phyloP scores from a whole-genome alignment of 768 basidiomycete species.

The Trametes meyenii region DNA sequence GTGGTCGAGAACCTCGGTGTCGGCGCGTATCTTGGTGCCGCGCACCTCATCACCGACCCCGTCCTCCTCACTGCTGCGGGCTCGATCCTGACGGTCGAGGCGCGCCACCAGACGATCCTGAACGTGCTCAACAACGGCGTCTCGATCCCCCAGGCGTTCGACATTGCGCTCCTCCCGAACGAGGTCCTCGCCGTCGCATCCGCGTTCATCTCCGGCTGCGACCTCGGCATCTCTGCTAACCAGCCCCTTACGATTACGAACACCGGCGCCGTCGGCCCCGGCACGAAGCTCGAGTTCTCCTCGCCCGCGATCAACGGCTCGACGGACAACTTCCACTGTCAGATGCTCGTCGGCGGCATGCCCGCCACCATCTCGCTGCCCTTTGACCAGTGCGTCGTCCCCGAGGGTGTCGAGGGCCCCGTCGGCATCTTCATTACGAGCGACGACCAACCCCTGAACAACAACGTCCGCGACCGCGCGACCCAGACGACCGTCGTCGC shows the following conservation, averaged over 20 bases:
- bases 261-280: slow-evolving; percentile 55
- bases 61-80: slow-evolving; percentile 65
- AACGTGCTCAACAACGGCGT: slow-evolving; percentile 67
- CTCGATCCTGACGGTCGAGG: slow-evolving; percentile 77
- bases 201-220: slow-evolving; percentile 70
- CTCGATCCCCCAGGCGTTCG: slow-evolving; percentile 70
- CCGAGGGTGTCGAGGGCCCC: slow-evolving; percentile 69
- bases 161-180: slow-evolving; percentile 66
- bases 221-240: slow-evolving; percentile 63
- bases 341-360: slow-evolving; percentile 72
- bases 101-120: slow-evolving; percentile 80
- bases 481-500: slow-evolving; percentile 56
- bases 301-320: slow-evolving; percentile 58
- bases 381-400: slow-evolving; percentile 62
- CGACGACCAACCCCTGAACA: slow-evolving; percentile 61
- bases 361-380: slow-evolving; percentile 61
- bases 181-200: slow-evolving; percentile 74
- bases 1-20: slow-evolving; percentile 79
- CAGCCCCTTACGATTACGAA: slow-evolving; percentile 64
- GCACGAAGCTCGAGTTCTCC: slow-evolving; percentile 64
- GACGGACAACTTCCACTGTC: slow-evolving; percentile 58
- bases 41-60: slow-evolving; percentile 62
- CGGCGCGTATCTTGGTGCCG: slow-evolving; percentile 74
- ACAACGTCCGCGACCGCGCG: slow-evolving; percentile 61
- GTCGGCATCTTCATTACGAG: slow-evolving; percentile 74